Percentiles rank a stretch among this genome's conserved stretches.
Evolutionary conservation across 495 filamentous ascomycete species (phyloP).

Genomic region (Chaetomium tenue): DNA sequence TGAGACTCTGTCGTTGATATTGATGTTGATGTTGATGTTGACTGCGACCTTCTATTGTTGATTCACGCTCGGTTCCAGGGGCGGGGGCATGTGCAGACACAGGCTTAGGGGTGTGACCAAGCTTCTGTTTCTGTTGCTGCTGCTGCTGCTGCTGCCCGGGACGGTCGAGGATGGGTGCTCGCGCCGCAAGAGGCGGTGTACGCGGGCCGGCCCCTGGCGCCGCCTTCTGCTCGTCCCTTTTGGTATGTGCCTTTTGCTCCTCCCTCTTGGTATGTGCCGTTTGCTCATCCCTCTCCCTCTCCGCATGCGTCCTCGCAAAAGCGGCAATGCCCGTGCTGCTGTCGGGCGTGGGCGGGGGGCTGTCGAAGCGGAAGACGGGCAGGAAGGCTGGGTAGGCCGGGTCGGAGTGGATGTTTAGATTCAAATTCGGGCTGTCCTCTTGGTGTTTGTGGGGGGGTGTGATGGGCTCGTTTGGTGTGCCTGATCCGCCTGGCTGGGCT

Average conservation of each 20-base stretch:
- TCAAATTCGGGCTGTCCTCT: not conserved
- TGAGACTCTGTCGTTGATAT: not conserved
- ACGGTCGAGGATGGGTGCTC: too few species aligned
- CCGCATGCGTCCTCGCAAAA: not conserved
- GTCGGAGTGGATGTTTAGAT: too few species aligned
- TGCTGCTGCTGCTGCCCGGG: too few species aligned
- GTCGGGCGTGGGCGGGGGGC: slow-evolving; percentile 27
- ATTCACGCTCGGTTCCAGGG: too few species aligned
- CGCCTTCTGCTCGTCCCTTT: not conserved
- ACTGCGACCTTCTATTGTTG: too few species aligned
- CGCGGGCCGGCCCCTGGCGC: too few species aligned
- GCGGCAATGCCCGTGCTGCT: slow-evolving; percentile 9
- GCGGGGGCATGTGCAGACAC: not conserved
- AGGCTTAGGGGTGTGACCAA: not conserved
- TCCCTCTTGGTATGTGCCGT: not conserved
- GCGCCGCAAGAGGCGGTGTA: too few species aligned
- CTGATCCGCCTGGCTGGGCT: not conserved
- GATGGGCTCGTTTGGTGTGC: not conserved
- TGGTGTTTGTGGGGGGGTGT: not conserved
- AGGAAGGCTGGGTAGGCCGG: not conserved
- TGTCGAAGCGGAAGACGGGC: slow-evolving; percentile 4
- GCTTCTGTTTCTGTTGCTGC: too few species aligned
- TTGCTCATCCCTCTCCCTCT: not conserved
- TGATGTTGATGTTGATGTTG: too few species aligned
- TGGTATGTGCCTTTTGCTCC: not conserved